Evolutionary conservation across 2,329 filamentous ascomycete species (phyloP).

Genomic region (Mycosphaerella sp.): DNA sequence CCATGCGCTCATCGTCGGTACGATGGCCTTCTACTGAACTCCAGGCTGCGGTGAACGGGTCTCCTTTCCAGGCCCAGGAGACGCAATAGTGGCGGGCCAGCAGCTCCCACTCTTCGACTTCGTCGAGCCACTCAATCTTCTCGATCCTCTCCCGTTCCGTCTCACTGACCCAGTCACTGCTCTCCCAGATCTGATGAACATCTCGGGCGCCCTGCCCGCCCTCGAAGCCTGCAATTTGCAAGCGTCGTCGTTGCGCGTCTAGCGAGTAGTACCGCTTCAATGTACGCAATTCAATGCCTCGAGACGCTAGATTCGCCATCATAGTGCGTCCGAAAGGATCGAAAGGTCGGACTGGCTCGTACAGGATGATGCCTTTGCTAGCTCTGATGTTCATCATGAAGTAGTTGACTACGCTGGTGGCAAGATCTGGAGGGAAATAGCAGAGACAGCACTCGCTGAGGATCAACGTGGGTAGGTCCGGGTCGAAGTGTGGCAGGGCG

Average conservation of each 20-base stretch:
- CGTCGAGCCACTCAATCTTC: conserved; percentile 77
- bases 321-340: conserved; percentile 89
- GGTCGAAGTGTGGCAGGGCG: conserved; percentile 42
- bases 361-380: conserved; percentile 61
- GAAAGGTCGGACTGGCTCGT: conserved; percentile 79
- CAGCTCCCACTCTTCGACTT: conserved; percentile 89
- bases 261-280: conserved; percentile 65
- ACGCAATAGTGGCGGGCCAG: conserved; percentile 85
- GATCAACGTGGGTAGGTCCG: conserved; percentile 67
- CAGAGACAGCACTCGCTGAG: conserved; percentile 95
- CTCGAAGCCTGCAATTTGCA: conserved; percentile 61
- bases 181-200: conserved; percentile 57
- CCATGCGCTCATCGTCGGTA: conserved; percentile 16
- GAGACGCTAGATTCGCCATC: conserved; percentile 77
- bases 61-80: conserved; percentile 71
- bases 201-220: conserved; percentile 51
- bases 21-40: conserved; percentile 18
- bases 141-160: conserved; percentile 75
- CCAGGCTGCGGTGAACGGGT: conserved; percentile 24
- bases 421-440: conserved; percentile 65
- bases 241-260: conserved; percentile 59
- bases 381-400: conserved; percentile 35
- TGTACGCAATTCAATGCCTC: conserved; percentile 79
- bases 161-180: conserved; percentile 63
- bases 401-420: conserved; percentile 44